Conservation (phyloP, 2,329 filamentous ascomycete genomes). For the Penicillium sp. region DNA sequence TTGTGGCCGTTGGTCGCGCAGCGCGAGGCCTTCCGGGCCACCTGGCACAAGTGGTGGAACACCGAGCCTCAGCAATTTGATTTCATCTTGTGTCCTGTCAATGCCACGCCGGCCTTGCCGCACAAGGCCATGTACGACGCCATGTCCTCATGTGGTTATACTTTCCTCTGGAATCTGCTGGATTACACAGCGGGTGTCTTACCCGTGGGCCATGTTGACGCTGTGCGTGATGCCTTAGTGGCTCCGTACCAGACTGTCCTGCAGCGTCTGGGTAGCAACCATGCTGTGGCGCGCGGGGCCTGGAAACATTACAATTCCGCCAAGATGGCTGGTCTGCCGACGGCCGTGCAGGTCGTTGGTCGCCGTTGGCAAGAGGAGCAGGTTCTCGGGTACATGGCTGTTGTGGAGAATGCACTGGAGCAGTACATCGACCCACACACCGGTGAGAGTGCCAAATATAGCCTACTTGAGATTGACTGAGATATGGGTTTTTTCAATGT, state of each 20-base stretch:
- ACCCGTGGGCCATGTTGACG: slow-evolving; percentile 81
- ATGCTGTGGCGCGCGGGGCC: slow-evolving; percentile 76
- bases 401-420: slow-evolving; percentile 72
- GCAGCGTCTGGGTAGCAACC: slow-evolving; percentile 53
- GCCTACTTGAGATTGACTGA: slow-evolving; percentile 40
- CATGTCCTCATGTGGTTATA: slow-evolving; percentile 85
- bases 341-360: slow-evolving; percentile 81
- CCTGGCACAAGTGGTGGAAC: slow-evolving; percentile 86
- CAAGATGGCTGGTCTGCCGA: slow-evolving; percentile 83
- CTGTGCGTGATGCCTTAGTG: slow-evolving; percentile 63
- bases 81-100: slow-evolving; percentile 78
- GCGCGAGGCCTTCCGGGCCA: slow-evolving; percentile 73
- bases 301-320: slow-evolving; percentile 82
- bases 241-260: slow-evolving; percentile 47
- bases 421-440: slow-evolving; percentile 35
- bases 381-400: slow-evolving; percentile 76
- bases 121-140: slow-evolving; percentile 84
- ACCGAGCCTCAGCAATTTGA: slow-evolving; percentile 68
- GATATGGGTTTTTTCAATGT: not conserved
- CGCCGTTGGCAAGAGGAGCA: slow-evolving; percentile 82
- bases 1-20: slow-evolving; percentile 78
- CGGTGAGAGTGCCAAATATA: slow-evolving; percentile 36
- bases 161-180: slow-evolving; percentile 89
- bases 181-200: slow-evolving; percentile 83
- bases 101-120: slow-evolving; percentile 85